phyloP scores from a whole-genome alignment of 129 eudicot species.

The Arctium minus region DNA sequence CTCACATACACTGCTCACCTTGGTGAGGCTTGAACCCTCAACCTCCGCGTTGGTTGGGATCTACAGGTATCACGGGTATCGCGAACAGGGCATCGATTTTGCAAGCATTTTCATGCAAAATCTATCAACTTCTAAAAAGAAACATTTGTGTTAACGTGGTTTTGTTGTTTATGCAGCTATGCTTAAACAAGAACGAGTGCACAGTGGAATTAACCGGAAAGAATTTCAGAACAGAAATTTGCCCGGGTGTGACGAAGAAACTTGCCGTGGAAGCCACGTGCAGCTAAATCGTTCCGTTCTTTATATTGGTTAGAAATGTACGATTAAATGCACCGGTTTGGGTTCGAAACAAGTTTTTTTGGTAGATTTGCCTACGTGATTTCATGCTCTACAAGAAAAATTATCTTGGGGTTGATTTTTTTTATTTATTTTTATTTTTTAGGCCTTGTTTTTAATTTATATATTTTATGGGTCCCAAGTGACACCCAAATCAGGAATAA shows the following conservation, averaged over 20 bases:
- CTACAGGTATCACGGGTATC: too few relatives aligned
- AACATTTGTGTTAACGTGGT: neutral
- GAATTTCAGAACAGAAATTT: slow-evolving; percentile 47
- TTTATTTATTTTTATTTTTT: neutral
- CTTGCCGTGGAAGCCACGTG: slow-evolving; percentile 75
- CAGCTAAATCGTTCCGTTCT: slow-evolving; percentile 38
- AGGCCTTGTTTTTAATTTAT: neutral
- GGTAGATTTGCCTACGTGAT: neutral
- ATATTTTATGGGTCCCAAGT: neutral
- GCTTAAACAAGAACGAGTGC: slow-evolving; percentile 56
- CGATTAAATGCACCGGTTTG: neutral
- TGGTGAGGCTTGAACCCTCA: too few relatives aligned
- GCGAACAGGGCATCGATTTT: too few relatives aligned
- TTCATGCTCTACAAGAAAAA: neutral
- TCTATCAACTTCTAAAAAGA: too few relatives aligned
- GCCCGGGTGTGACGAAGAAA: slow-evolving; percentile 52
- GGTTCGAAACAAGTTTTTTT: neutral
- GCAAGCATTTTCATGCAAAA: too few relatives aligned
- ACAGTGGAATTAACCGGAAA: slow-evolving; percentile 39
- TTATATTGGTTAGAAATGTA: neutral
- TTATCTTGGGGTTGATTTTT: neutral
- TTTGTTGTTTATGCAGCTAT: slow-evolving; percentile 42
- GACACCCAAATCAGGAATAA: neutral
- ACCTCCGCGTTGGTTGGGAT: too few relatives aligned
- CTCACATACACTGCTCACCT: too few relatives aligned